Evolutionary conservation across 495 filamentous ascomycete genomes (phyloP), one percentile per base, ranked within the genome.

Genomic region (Beverwykella pulmonaria): DNA sequence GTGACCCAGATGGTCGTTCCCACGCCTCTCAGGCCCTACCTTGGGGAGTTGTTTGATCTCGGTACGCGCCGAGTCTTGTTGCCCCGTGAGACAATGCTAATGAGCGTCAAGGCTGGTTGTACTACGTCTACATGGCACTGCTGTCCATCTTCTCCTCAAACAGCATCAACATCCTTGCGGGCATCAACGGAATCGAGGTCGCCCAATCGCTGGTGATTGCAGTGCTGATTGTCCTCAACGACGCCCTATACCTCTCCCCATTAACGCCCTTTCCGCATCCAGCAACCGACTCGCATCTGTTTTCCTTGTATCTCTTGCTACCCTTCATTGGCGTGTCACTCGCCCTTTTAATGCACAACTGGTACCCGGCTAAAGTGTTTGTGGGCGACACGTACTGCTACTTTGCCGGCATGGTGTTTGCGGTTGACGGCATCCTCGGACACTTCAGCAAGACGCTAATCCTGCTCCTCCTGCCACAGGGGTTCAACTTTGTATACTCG

Each of bases 321-420:
- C 94, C 94, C 20, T 98, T 98, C 77, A 81, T 97, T 32, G 94
- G 92, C 30, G 94, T 97, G 39, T 96, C 92, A 17, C 74, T 89
- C 23, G 95, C 94, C 1, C 84, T 99, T 25, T 83, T 92, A 68
- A 85, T 76, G 75, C 92, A 99, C 79, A 99, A 99, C 73, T 96
- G 92, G 91, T 99, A 93, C 75, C 94, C 94, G 1, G 90, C 93
- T 15, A 87, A 86, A 59, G 95, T 97, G 1, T 99, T 99, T 72
- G 93, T 97, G 0, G 94, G 94, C 25, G 94, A 99, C 74, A 99
- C 94, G 19, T 99, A 98, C 80, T 99, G 94, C 82, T 99, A 99
- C 77, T 96, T 99, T 71, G 93, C 94, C 0, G 94, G 94, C 61
- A 99, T 98, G 93, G 91, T 97, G 12, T 98, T 99, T 72, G 95